Percentiles rank a stretch among this genome's conserved stretches.
phyloP scores from a whole-genome alignment of 495 filamentous ascomycete genomes.

The Xylaria longipes region DNA sequence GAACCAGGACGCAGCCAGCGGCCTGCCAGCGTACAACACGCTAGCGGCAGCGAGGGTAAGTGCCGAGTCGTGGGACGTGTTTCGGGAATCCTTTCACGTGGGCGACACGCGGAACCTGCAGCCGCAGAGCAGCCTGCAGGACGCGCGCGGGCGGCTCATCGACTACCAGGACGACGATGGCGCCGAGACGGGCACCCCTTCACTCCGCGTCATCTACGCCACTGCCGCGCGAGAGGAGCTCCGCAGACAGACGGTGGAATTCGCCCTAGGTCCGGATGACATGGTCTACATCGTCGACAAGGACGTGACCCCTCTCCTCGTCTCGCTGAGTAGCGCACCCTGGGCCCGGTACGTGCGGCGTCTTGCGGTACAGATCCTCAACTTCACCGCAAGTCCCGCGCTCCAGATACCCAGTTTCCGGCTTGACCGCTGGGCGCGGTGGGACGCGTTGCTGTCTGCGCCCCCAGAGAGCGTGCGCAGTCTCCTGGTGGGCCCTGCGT shows the following conservation, averaged over 20 bases:
- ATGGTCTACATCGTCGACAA: conserved; percentile 7
- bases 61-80: conserved; percentile 1
- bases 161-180: neutral
- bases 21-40: neutral
- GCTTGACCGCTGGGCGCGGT: neutral
- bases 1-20: neutral
- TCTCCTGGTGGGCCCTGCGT: neutral
- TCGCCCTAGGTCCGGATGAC: neutral
- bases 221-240: conserved; percentile 3
- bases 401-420: neutral
- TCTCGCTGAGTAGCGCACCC: neutral
- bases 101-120: neutral
- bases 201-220: neutral
- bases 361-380: neutral
- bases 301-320: neutral
- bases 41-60: conserved; percentile 1
- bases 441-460: neutral
- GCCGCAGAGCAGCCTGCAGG: neutral
- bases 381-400: neutral
- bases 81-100: neutral
- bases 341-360: neutral
- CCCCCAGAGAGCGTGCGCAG: neutral
- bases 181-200: neutral
- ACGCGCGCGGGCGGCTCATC: neutral
- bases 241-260: neutral